Evolutionary conservation across 1,139 yeast species (phyloP).

Genomic region (Hansenula lynferdii): DNA sequence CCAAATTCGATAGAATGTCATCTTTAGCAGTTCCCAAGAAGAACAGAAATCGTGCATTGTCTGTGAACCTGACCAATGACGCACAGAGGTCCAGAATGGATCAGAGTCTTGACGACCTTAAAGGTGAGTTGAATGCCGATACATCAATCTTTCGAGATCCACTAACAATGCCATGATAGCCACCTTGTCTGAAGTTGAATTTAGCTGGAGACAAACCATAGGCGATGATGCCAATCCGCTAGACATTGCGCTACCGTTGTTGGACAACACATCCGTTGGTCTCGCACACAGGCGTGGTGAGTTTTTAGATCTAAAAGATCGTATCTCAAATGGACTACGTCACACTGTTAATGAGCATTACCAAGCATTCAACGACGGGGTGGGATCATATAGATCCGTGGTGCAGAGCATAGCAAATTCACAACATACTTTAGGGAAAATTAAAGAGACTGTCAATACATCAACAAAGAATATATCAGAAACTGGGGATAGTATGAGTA

Average conservation of each 20-base stretch:
- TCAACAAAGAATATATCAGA: slow-evolving; percentile 27
- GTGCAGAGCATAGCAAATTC: slow-evolving; percentile 53
- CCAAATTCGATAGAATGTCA: not conserved
- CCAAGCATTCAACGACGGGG: slow-evolving; percentile 78
- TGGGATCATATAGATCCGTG: slow-evolving; percentile 68
- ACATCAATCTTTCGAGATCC: not conserved
- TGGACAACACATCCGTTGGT: slow-evolving; percentile 88
- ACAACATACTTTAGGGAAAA: slow-evolving; percentile 46
- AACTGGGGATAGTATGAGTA: slow-evolving; percentile 48
- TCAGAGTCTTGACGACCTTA: slow-evolving; percentile 20
- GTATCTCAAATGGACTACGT: slow-evolving; percentile 56
- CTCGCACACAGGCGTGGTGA: slow-evolving; percentile 65
- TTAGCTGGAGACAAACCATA: slow-evolving; percentile 34
- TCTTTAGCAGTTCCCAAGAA: slow-evolving; percentile 1
- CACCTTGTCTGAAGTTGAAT: slow-evolving; percentile 23
- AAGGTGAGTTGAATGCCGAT: slow-evolving; percentile 8
- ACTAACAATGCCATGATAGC: slow-evolving; percentile 4
- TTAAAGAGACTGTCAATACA: slow-evolving; percentile 44
- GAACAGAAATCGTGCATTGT: slow-evolving; percentile 5
- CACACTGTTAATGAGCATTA: slow-evolving; percentile 77
- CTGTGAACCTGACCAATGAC: slow-evolving; percentile 11
- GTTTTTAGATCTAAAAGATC: slow-evolving; percentile 46
- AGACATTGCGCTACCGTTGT: slow-evolving; percentile 73
- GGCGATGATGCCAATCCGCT: slow-evolving; percentile 63
- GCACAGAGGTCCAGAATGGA: slow-evolving; percentile 16